These are phyloP conservation scores for Ogataea thermomethanolica DNA, from an alignment of 805 yeast species.

Conservation along the genomic window DNA sequence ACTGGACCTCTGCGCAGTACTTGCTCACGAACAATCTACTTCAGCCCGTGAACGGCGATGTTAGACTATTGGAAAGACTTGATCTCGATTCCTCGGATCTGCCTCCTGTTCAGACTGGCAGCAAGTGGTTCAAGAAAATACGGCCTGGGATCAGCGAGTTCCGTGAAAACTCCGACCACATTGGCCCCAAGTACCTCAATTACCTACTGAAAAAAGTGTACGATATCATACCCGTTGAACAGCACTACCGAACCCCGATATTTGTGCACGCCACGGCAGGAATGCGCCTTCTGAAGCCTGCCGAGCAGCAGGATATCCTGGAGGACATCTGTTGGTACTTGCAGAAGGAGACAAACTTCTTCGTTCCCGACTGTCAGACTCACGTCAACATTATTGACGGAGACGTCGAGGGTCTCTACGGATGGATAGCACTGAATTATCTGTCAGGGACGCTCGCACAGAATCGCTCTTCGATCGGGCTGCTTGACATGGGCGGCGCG, in stretches of 20 bases:
- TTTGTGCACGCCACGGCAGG: conserved; percentile 72
- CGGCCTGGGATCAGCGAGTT: conserved; percentile 58
- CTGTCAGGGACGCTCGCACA: conserved; percentile 43
- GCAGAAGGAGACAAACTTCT: conserved; percentile 44
- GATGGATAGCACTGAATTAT: conserved; percentile 64
- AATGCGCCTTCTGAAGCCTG: conserved; percentile 53
- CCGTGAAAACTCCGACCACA: conserved; percentile 43
- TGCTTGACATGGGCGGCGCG: conserved; percentile 63
- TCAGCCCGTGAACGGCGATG: background rate
- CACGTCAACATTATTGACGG: conserved; percentile 63
- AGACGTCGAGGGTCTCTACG: conserved; percentile 61
- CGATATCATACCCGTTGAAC: conserved; percentile 54
- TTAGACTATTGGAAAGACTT: conserved; percentile 7
- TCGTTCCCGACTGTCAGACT: conserved; percentile 55
- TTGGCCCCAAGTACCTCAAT: conserved; percentile 51
- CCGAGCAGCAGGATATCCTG: conserved; percentile 42
- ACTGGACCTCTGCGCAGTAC: conserved; percentile 44
- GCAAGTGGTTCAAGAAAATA: conserved; percentile 49
- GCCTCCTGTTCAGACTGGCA: conserved; percentile 28
- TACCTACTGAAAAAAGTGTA: conserved; percentile 46
- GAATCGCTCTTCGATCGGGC: conserved; percentile 44
- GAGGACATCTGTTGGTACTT: conserved; percentile 49
- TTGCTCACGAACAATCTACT: conserved; percentile 20
- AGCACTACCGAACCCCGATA: conserved; percentile 60
- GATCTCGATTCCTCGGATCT: conserved; percentile 10